A percentile compares a stretch with the other conserved stretches of the same genome.
phyloP scores from a whole-genome alignment of 306 rosid genomes.

The Cotoneaster glaucophyllus region DNA sequence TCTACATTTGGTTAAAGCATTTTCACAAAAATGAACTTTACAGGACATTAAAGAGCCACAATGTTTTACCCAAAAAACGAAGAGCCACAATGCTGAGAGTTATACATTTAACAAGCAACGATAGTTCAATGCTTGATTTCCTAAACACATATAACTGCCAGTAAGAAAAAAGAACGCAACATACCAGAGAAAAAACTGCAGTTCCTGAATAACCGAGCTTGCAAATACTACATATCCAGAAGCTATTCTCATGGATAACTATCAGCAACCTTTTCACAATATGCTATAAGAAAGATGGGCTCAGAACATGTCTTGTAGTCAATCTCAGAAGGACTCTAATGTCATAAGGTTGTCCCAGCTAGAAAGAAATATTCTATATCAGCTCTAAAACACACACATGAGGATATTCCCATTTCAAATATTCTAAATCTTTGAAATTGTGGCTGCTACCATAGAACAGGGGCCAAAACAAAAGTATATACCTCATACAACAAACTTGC shows the following conservation, averaged over 20 bases:
- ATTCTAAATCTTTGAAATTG: not conserved
- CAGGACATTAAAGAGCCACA: not conserved
- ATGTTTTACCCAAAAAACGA: not conserved
- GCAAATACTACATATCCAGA: conserved; percentile 84
- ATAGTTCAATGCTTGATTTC: not conserved
- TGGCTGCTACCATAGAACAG: not conserved
- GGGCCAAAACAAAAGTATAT: too few relatives aligned
- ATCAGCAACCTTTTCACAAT: conserved; percentile 36
- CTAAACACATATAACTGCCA: not conserved
- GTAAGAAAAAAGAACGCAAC: conserved; percentile 4
- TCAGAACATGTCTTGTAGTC: not conserved
- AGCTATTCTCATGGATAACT: conserved; percentile 75
- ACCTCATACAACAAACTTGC: not conserved
- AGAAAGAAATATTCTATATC: not conserved
- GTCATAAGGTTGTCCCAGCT: not conserved
- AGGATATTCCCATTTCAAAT: not conserved
- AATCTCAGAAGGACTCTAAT: not conserved
- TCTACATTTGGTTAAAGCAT: not conserved
- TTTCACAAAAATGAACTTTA: too few relatives aligned
- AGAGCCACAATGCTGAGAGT: not conserved
- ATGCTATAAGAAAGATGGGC: not conserved
- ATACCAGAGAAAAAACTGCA: conserved; percentile 79
- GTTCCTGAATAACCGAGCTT: conserved; percentile 69
- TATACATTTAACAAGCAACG: not conserved
- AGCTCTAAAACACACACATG: too few relatives aligned